Evolutionary conservation across 129 eudicot species (phyloP).

Genomic region (Saposhnikovia divaricata): DNA sequence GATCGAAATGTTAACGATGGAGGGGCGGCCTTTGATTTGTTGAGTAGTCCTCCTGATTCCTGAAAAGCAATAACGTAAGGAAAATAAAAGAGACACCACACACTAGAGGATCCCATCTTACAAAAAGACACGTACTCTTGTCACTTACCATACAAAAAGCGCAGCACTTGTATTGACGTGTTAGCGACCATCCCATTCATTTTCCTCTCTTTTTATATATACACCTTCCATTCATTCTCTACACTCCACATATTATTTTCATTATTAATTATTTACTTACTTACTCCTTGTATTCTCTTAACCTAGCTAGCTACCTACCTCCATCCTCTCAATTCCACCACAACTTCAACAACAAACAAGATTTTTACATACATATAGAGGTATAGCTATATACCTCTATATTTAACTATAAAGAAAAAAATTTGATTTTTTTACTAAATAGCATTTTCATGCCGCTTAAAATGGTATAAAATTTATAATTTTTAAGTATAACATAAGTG

Average conservation of each 20-base stretch:
- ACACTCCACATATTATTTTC: not conserved
- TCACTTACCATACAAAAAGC: conserved; percentile 41
- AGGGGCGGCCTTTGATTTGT: not conserved
- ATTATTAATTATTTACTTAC: not conserved
- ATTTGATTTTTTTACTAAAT: too few species aligned
- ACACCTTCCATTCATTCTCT: not conserved
- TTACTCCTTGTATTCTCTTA: not conserved
- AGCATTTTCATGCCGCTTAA: too few species aligned
- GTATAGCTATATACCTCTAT: too few species aligned
- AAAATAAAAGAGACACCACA: conserved; percentile 5
- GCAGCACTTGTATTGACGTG: conserved; percentile 41
- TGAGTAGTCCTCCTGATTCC: not conserved
- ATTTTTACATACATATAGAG: not conserved
- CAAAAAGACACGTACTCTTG: conserved; percentile 9
- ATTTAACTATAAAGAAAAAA: too few species aligned
- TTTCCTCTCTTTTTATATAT: not conserved
- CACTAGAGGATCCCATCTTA: not conserved
- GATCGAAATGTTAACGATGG: not conserved
- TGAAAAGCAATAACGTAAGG: not conserved
- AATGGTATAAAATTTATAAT: too few species aligned
- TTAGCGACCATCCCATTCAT: conserved; percentile 33
- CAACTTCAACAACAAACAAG: not conserved
- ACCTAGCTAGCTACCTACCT: not conserved
- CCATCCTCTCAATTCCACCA: not conserved
- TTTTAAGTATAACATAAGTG: too few species aligned